Evolutionary conservation across 352 stramenopile genomes (phyloP).

Genomic region (Phytophthora pseudosyringae): DNA sequence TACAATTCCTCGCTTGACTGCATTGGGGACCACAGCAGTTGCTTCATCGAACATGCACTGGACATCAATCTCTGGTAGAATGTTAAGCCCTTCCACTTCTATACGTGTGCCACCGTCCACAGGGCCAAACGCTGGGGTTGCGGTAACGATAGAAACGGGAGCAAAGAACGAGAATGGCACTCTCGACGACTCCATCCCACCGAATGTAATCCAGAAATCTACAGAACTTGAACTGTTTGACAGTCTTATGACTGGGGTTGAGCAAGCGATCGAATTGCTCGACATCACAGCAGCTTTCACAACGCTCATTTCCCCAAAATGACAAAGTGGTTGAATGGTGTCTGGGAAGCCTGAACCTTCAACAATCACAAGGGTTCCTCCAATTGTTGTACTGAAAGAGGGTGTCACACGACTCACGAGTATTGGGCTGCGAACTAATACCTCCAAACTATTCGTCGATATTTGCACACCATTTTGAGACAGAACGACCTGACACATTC

Average conservation of each 20-base stretch:
- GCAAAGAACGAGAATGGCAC: constrained; percentile 35
- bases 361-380: constrained; percentile 42
- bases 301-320: constrained; percentile 36
- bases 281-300: constrained; percentile 32
- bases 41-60: constrained; percentile 45
- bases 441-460: constrained; percentile 32
- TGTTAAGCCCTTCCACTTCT: constrained; percentile 27
- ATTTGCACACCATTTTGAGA: constrained; percentile 30
- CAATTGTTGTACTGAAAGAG: constrained; percentile 24
- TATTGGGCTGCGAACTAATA: constrained; percentile 19
- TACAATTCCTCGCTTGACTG: constrained; percentile 7
- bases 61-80: constrained; percentile 25
- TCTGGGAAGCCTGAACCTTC: constrained; percentile 37
- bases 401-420: constrained; percentile 28
- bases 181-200: constrained; percentile 24
- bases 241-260: constrained; percentile 22
- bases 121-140: constrained; percentile 38
- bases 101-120: constrained; percentile 40
- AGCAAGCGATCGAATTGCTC: constrained; percentile 29
- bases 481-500: constrained; percentile 35
- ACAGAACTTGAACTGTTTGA: constrained; percentile 11
- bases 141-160: constrained; percentile 16
- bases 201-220: constrained; percentile 48
- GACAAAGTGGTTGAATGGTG: constrained; percentile 27
- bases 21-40: constrained; percentile 9